A percentile compares a stretch with the other conserved stretches of the same genome.
Conservation (phyloP, 352 stramenopile genomes). For the Phytophthora pinifolia region DNA sequence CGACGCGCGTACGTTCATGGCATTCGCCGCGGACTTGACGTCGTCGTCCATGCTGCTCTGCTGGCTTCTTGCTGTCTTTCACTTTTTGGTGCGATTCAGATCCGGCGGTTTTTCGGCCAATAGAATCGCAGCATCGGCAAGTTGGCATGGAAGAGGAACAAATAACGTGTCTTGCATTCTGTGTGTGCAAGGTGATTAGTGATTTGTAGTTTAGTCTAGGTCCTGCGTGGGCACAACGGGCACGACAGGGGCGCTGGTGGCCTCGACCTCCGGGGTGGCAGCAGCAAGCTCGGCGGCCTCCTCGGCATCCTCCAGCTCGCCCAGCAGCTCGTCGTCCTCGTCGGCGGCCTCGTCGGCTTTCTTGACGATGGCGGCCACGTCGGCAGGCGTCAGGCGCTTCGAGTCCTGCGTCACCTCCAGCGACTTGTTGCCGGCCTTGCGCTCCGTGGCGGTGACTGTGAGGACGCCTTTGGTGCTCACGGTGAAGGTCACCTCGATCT, state of each 20-base stretch:
- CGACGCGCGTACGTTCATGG: conserved; percentile 48
- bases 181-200: conserved; percentile 34
- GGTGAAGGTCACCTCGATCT: conserved; percentile 93
- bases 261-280: conserved; percentile 28
- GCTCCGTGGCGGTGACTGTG: conserved; percentile 91
- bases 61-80: conserved; percentile 16
- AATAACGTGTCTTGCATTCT: conserved; percentile 33
- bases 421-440: conserved; percentile 69
- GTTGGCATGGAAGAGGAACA: conserved; percentile 16
- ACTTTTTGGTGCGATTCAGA: conserved; percentile 11
- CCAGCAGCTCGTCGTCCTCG: conserved; percentile 76
- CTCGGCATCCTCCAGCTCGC: conserved; percentile 69
- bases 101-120: conserved; percentile 25
- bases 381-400: conserved; percentile 59
- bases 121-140: conserved; percentile 11
- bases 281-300: conserved; percentile 51
- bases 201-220: conserved; percentile 77
- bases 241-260: conserved; percentile 29
- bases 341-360: conserved; percentile 85
- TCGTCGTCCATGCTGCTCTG: conserved; percentile 43
- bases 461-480: conserved; percentile 94
- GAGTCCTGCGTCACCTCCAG: conserved; percentile 76
- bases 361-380: conserved; percentile 80
- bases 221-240: conserved; percentile 59
- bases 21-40: conserved; percentile 49